Conservation (phyloP, 257 asterid genomes). For the Galeopsis tetrahit region DNA sequence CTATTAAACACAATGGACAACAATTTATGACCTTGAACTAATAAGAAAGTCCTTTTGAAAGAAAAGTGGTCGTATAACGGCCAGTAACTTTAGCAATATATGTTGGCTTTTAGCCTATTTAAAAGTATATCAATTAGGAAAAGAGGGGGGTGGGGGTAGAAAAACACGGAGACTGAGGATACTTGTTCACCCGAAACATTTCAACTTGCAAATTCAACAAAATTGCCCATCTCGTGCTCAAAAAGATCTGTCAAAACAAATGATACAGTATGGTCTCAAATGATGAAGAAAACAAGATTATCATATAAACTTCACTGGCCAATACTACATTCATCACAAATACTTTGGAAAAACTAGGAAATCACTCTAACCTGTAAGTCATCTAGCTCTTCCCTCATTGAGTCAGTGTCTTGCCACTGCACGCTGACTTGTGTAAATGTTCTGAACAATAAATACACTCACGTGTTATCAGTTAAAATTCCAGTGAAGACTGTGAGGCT, state of each 20-base stretch:
- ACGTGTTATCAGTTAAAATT: conserved; percentile 27
- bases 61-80: conserved; percentile 14
- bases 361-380: conserved; percentile 77
- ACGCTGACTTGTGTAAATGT: conserved; percentile 98
- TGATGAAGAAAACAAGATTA: conserved; percentile 24
- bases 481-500: conserved; percentile 8
- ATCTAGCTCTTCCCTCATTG: conserved; percentile 98
- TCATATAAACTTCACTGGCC: conserved; percentile 24
- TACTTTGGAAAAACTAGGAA: not conserved
- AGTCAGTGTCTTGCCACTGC: conserved; percentile 99
- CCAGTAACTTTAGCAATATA: conserved; percentile 17
- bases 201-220: conserved; percentile 94
- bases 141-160: not conserved
- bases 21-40: conserved; percentile 9
- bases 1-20: not conserved
- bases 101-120: conserved; percentile 28
- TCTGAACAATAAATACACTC: conserved; percentile 52
- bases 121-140: conserved; percentile 14
- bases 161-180: conserved; percentile 55
- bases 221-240: conserved; percentile 99
- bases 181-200: conserved; percentile 99
- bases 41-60: not conserved
- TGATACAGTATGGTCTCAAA: conserved; percentile 34
- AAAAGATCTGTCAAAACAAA: conserved; percentile 73
- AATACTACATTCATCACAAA: conserved; percentile 15